Evolutionary conservation across 495 filamentous ascomycete genomes (phyloP).

Genomic region (Xylaria longipes): DNA sequence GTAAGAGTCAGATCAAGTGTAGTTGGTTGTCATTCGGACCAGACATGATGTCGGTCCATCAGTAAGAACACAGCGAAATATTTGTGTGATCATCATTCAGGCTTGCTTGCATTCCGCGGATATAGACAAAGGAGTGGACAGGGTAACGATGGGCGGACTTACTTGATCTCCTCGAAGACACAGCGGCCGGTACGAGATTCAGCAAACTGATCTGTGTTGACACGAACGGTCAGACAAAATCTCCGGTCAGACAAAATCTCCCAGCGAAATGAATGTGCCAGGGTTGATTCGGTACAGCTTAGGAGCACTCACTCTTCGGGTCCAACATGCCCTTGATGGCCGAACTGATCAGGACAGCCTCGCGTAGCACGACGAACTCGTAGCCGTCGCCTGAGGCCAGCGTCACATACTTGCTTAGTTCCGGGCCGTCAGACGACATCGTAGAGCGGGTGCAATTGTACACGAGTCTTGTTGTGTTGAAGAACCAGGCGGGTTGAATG

Average conservation of each 20-base stretch:
- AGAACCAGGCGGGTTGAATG: conserved; percentile 8
- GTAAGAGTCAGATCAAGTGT: conserved; percentile 65
- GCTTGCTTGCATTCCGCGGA: not conserved
- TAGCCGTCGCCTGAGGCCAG: conserved; percentile 86
- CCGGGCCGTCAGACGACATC: conserved; percentile 33
- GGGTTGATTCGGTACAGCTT: not conserved
- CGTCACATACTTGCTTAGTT: conserved; percentile 73
- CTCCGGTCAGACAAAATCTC: too few relatives aligned
- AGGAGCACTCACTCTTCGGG: conserved; percentile 64
- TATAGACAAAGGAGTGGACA: not conserved
- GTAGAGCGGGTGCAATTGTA: conserved; percentile 17
- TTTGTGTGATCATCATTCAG: conserved; percentile 48
- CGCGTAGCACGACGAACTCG: conserved; percentile 84
- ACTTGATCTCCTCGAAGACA: conserved; percentile 75
- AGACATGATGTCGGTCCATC: conserved; percentile 44
- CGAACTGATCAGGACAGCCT: conserved; percentile 74
- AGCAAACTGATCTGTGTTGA: conserved; percentile 65
- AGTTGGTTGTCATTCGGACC: conserved; percentile 56
- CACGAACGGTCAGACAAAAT: conserved; percentile 24
- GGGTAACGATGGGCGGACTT: conserved; percentile 39
- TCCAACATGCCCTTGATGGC: conserved; percentile 88
- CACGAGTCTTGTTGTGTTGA: conserved; percentile 15
- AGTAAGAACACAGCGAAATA: conserved; percentile 49
- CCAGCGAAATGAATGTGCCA: not conserved
- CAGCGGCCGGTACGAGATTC: conserved; percentile 73